Percentiles rank a stretch among this genome's conserved stretches.
phyloP scores from a whole-genome alignment of 2,329 filamentous ascomycete species.

The Leptographium flavum region DNA sequence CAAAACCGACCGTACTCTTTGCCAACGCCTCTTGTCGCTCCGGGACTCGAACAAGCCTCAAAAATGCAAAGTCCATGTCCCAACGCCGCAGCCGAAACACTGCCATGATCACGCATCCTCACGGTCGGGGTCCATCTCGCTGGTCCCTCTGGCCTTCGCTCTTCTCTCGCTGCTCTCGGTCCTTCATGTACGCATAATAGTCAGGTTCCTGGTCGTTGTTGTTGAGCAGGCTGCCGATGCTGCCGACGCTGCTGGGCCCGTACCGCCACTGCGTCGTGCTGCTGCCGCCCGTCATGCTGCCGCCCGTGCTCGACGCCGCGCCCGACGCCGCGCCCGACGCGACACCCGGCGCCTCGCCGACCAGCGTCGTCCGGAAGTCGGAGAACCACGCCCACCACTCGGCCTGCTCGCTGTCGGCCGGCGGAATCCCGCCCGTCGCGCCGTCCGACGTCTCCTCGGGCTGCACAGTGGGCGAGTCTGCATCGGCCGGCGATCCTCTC shows the following conservation, averaged over 20 bases:
- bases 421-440: not conserved
- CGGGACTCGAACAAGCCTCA: no score
- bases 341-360: not conserved
- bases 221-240: conserved; percentile 12
- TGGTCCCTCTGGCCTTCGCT: no score
- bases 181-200: conserved; percentile 5
- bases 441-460: not conserved
- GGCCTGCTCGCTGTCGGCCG: conserved; percentile 3
- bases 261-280: not conserved
- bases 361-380: conserved; percentile 3
- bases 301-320: not conserved
- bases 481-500: no score
- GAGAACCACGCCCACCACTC: conserved; percentile 12
- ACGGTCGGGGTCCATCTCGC: no score
- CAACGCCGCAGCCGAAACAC: no score
- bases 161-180: not conserved
- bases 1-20: no score
- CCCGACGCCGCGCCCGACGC: not conserved
- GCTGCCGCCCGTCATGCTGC: not conserved
- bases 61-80: no score
- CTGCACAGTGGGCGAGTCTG: not conserved
- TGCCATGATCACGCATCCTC: no score
- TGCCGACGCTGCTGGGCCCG: conserved; percentile 6
- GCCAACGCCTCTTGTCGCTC: no score
- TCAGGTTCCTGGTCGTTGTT: conserved; percentile 7